A percentile compares a stretch with the other conserved stretches of the same genome.
Conservation (phyloP, 805 yeast species). For the Candida vartiovaarae region DNA sequence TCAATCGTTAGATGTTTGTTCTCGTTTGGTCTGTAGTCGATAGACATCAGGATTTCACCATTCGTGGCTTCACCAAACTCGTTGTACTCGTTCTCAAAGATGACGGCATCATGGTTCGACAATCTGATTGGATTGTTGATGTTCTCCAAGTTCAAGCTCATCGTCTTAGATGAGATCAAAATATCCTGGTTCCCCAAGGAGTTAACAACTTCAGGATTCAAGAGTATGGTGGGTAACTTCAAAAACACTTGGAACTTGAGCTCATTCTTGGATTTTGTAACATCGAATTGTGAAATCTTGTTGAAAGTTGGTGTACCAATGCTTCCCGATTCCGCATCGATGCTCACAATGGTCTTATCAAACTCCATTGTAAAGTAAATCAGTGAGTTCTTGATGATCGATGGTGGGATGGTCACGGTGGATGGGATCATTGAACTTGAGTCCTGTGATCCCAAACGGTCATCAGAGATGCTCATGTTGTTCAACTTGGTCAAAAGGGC, state of each 20-base stretch:
- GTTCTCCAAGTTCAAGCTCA: constrained; percentile 49
- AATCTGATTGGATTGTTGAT: constrained; percentile 47
- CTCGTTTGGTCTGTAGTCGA: constrained; percentile 62
- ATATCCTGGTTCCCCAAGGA: constrained; percentile 45
- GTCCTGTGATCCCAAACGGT: constrained; percentile 15
- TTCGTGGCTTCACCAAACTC: constrained; percentile 11
- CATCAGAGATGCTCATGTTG: constrained; percentile 17
- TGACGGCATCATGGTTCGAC: constrained; percentile 56
- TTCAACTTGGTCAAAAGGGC: constrained; percentile 15
- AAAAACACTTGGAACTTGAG: constrained; percentile 75
- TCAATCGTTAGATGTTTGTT: constrained; percentile 74
- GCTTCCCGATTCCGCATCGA: constrained; percentile 82
- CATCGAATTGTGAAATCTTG: constrained; percentile 87
- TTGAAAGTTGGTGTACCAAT: constrained; percentile 77
- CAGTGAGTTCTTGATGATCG: constrained; percentile 55
- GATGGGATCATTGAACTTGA: constrained; percentile 37
- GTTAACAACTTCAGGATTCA: constrained; percentile 23
- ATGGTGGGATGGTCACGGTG: constrained; percentile 45
- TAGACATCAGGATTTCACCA: constrained; percentile 53
- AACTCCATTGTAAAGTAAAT: constrained; percentile 86
- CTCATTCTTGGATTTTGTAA: constrained; percentile 51
- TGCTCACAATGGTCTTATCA: constrained; percentile 86
- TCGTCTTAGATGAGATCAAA: constrained; percentile 63
- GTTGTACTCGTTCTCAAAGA: constrained; percentile 28
- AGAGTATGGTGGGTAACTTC: constrained; percentile 60